A percentile compares a stretch with the other conserved stretches of the same genome.
Conservation (phyloP, 2,329 filamentous ascomycete genomes). For the Fusarium caatingaense region DNA sequence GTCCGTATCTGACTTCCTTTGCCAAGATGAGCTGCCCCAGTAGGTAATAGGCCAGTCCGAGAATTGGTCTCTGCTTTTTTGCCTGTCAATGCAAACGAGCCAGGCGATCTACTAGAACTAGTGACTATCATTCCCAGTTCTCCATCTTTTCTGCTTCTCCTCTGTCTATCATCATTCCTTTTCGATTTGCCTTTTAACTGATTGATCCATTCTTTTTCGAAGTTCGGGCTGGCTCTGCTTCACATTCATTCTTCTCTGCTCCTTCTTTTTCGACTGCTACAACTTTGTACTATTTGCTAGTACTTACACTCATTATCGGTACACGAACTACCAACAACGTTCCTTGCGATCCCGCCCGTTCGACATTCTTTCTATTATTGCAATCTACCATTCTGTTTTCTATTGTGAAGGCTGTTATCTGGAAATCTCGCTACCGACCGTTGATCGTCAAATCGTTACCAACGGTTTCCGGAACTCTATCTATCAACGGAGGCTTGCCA, state of each 20-base stretch:
- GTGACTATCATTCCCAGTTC: conserved; percentile 25
- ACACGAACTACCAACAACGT: conserved; percentile 27
- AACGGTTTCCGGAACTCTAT: conserved; percentile 29
- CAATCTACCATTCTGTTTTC: neutral
- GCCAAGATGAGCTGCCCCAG: conserved; percentile 29
- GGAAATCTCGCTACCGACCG: conserved; percentile 16
- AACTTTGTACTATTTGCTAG: conserved; percentile 7
- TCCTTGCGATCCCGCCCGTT: conserved; percentile 36
- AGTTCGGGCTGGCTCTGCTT: conserved; percentile 42
- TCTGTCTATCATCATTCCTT: conserved; percentile 37
- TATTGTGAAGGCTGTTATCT: neutral
- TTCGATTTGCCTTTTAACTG: conserved; percentile 26
- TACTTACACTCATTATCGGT: conserved; percentile 26
- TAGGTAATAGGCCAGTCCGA: neutral
- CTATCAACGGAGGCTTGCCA: conserved; percentile 19
- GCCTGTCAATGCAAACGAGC: conserved; percentile 20
- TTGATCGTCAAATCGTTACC: conserved; percentile 27
- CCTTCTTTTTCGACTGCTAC: conserved; percentile 12
- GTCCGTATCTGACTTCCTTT: conserved; percentile 15
- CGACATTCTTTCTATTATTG: conserved; percentile 39
- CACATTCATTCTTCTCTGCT: conserved; percentile 32
- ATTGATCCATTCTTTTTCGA: conserved; percentile 32
- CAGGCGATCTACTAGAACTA: conserved; percentile 3
- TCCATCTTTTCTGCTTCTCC: conserved; percentile 36
- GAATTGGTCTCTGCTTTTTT: neutral